Conservation (phyloP, 257 asterid species). For the Apocynum venetum region DNA sequence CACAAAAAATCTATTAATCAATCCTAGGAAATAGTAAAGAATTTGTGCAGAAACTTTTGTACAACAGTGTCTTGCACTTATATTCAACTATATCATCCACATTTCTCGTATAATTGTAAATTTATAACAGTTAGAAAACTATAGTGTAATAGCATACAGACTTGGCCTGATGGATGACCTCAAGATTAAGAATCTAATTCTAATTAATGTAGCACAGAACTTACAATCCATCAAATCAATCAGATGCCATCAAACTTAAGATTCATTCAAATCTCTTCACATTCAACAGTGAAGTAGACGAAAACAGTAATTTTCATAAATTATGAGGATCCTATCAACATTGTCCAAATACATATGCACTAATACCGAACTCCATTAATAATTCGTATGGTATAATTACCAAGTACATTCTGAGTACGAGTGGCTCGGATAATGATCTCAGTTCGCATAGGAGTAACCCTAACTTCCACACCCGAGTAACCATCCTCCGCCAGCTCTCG, state of each 20-base stretch:
- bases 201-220: neutral
- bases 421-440: slow-evolving; percentile 57
- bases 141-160: neutral
- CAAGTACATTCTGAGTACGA: slow-evolving; percentile 53
- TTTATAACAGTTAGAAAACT: no score
- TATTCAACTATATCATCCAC: neutral
- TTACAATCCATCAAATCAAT: no score
- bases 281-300: neutral
- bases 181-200: neutral
- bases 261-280: neutral
- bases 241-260: neutral
- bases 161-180: neutral
- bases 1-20: neutral
- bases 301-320: neutral
- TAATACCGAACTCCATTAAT: neutral
- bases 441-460: slow-evolving; percentile 57
- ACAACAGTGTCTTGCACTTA: neutral
- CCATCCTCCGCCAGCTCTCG: no score
- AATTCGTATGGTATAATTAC: slow-evolving; percentile 18
- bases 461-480: slow-evolving; percentile 57
- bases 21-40: neutral
- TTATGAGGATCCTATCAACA: neutral
- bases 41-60: neutral
- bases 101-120: neutral
- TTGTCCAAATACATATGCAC: neutral